A percentile compares a stretch with the other conserved stretches of the same genome.
phyloP scores from a whole-genome alignment of 495 filamentous ascomycete genomes.

The Neurospora sp. region DNA sequence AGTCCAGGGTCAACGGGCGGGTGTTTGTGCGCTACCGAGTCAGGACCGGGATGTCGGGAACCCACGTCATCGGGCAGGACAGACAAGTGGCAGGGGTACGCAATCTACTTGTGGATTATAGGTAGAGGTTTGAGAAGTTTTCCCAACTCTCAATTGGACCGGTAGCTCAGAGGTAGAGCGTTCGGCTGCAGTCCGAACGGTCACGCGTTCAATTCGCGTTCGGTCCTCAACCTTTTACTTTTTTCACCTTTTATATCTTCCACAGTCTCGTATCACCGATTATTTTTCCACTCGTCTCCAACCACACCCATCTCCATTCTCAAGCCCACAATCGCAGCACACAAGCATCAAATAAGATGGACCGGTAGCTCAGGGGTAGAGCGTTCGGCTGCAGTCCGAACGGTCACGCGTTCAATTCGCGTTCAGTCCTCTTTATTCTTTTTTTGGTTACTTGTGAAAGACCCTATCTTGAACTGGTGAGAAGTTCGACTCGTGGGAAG shows the following conservation, averaged over 20 bases:
- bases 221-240: neutral
- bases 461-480: no score
- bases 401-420: neutral
- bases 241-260: no score
- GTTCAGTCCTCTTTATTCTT: neutral
- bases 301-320: neutral
- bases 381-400: neutral
- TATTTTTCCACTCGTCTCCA: neutral
- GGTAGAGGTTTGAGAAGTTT: accelerated
- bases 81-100: neutral
- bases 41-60: neutral
- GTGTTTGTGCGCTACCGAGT: neutral
- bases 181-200: neutral
- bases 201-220: neutral
- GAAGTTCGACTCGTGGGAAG: no score
- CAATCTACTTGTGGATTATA: neutral
- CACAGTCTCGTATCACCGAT: neutral
- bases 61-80: neutral
- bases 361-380: neutral
- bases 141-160: neutral
- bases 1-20: neutral
- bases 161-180: neutral
- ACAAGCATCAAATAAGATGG: neutral
- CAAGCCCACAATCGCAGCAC: neutral
- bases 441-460: neutral